These are phyloP conservation scores for Ophiosphaerella korrae DNA, from an alignment of 2,329 filamentous ascomycete genomes.

Conservation along the genomic window DNA sequence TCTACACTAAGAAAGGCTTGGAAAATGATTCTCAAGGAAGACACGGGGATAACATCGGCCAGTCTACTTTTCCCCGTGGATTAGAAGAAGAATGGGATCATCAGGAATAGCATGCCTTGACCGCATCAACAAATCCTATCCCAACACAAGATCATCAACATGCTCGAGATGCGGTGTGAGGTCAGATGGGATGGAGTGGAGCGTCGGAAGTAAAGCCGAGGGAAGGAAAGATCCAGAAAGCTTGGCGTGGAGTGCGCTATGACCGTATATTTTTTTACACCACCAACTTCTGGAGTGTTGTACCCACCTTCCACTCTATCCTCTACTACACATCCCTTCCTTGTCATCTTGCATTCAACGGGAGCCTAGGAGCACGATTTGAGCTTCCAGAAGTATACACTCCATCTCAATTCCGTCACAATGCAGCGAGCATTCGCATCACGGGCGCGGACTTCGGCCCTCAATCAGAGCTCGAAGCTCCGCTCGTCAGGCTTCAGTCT, in stretches of 20 bases:
- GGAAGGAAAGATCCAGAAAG: conserved; percentile 6
- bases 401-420: conserved; percentile 49
- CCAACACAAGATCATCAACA: background rate
- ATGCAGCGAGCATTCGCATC: conserved; percentile 97
- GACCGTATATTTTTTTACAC: conserved; percentile 8
- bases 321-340: conserved; percentile 26
- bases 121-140: too few species aligned
- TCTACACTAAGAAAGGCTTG: too few species aligned
- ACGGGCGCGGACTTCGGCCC: conserved; percentile 77
- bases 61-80: too few species aligned
- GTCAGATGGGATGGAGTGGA: background rate
- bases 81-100: too few species aligned
- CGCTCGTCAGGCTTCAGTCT: conserved; percentile 65
- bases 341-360: conserved; percentile 40
- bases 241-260: conserved; percentile 1
- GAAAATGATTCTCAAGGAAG: too few species aligned
- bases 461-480: conserved; percentile 65
- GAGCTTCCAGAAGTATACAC: conserved; percentile 25
- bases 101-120: background rate
- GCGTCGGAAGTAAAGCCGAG: conserved; percentile 11
- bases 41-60: too few species aligned
- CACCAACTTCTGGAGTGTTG: background rate
- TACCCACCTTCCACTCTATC: conserved; percentile 28
- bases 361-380: conserved; percentile 45
- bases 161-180: background rate